Percentiles rank a stretch among this genome's conserved stretches.
These are phyloP conservation scores for Diaporthe helianthi DNA, from an alignment of 2,329 filamentous ascomycete genomes.

Conservation along the genomic window DNA sequence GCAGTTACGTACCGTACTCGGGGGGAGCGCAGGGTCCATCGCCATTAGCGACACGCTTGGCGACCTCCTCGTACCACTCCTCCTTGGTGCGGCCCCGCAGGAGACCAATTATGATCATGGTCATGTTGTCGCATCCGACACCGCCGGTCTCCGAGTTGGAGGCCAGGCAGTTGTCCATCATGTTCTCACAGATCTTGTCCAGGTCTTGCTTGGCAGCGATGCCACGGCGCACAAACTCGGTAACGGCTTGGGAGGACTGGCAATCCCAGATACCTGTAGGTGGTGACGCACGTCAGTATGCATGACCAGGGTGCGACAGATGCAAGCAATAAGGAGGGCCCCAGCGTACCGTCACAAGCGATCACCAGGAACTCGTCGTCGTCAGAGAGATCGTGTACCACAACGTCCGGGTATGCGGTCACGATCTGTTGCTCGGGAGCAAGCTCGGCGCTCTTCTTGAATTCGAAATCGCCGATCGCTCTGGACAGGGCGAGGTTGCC, in stretches of 20 bases:
- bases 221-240: conserved; percentile 95
- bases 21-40: conserved; percentile 98
- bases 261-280: conserved; percentile 97
- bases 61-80: conserved; percentile 97
- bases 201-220: conserved; percentile 97
- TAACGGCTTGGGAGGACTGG: conserved; percentile 95
- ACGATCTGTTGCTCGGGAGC: conserved; percentile 99
- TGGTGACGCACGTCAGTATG: not conserved
- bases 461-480: conserved; percentile 98
- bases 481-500: conserved; percentile 96
- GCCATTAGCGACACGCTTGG: conserved; percentile 90
- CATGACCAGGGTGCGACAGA: not conserved
- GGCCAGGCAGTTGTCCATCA: conserved; percentile 99
- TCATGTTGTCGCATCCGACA: conserved; percentile 99
- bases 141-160: conserved; percentile 98
- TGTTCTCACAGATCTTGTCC: conserved; percentile 96
- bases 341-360: conserved; percentile 81
- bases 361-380: conserved; percentile 96
- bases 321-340: not conserved
- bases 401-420: conserved; percentile 94
- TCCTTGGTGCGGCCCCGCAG: conserved; percentile 92
- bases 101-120: conserved; percentile 89
- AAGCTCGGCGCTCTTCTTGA: conserved; percentile 98
- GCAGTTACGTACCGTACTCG: conserved; percentile 90
- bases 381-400: conserved; percentile 85